Base-by-base conservation (phyloP, 768 basidiomycete species). In the Mycena galopus region DNA sequence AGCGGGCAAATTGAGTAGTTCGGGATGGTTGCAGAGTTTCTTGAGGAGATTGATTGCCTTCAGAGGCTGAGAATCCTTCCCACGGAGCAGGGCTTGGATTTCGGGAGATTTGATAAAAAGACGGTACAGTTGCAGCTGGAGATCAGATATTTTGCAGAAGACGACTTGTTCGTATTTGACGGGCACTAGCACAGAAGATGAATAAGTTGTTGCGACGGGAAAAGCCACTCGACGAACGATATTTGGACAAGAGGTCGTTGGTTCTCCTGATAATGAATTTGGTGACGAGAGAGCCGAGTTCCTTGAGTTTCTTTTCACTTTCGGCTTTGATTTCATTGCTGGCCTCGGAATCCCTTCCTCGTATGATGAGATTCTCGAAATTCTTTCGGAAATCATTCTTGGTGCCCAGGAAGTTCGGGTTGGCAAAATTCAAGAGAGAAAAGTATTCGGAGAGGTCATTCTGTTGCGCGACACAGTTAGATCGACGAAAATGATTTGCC, bases 101-200 rank as follows among this genome's bases (percentile, higher is more conserved):
- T 96, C 96, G 9, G 96, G 95, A 2, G 96, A 97, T 4, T 92
- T 92, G 72, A 97, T 97, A 79, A 98, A 98, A 33, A 95, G 87
- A 58, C 92, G 91, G 79, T 98, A 98, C 3, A 98, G 85, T 9
- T 94, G 85, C 17, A 95, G 83, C 76, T 98, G 96, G 76, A 98
- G 91, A 19, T 92, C 86, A 2, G 95, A 96, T 5, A 94, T 88
- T 50, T 90, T 88, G 80, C 96, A 98, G 82, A 98, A 98, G 0
- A 98, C 96, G 72, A 98, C 94, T 71, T 98, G 96, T 80, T 99
- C 98, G 83, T 99, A 99, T 81, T 99, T 99, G 83, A 99, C 96
- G 11, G 98, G 98, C 32, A 99, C 97, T 99, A 77, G 2, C 58
- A 29, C 14, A 10, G 66, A 32, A 53, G 73, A 59, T 25, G 57